Evolutionary conservation across 164 flowering plant genomes (phyloP), one percentile per base, ranked within the genome.

Genomic region (Magnolia sinica): DNA sequence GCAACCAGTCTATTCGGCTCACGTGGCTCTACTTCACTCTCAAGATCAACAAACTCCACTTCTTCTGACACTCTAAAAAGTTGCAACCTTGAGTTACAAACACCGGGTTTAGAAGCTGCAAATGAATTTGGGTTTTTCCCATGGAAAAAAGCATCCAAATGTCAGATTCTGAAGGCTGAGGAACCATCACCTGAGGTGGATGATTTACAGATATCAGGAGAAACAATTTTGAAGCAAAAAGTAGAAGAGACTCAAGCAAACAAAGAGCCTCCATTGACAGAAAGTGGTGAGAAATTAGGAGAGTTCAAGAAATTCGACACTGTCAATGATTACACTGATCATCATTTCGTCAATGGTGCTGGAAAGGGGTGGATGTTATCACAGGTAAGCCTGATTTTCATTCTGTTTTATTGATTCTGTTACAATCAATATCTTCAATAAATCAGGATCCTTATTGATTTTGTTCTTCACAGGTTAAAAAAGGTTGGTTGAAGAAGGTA

Each of bases 401-500:
- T 75, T 58, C 70, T 16, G 9, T 31, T 67, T 19, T 49, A 29
- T n/a, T 61, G 27, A 22, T 68, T n/a, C 59, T 23, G 22, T 61
- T 73, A 2, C 27, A 23, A 68, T 24, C 68, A 16, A 55, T 55
- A 55, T 55, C 3, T 16, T 55, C 20, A 16, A 45, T 37, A 29
- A 37, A 55, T 55, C 45, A 5, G 45, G 45, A 37, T 65, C 10
- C 22, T 18, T 61, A 19, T 51, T 18, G 13, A 78, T 3, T 67
- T 78, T 52, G 22, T 9, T 55, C 55, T 68, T 75, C 71, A 50
- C 72, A 95, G 97, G 84, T 83, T 20, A 91, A 84, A 79, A 85
- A 83, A 82, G 78, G 83, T 52, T 95, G 99, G 97, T 66, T 90
- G 81, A 93, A 88, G 88, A 95, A 89, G 83, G 91, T 95, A 76